These are phyloP conservation scores for Aotearoamyces nothofagi DNA, from an alignment of 2,329 filamentous ascomycete species.

Conservation along the genomic window DNA sequence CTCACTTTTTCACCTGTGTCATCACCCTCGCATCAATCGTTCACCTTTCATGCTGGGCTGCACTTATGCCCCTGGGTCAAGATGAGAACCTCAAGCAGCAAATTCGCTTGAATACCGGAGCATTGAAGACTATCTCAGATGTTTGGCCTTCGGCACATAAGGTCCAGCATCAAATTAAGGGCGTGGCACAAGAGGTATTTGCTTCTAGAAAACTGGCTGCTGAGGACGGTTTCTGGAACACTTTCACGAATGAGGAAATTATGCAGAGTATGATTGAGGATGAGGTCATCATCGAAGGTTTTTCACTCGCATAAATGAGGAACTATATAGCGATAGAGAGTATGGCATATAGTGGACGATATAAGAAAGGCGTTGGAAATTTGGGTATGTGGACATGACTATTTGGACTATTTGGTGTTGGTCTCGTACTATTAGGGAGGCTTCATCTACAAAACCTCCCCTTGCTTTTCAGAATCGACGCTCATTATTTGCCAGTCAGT, in stretches of 20 bases:
- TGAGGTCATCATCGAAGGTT: slow-evolving; percentile 13
- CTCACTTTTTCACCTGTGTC: slow-evolving; percentile 72
- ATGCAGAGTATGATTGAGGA: slow-evolving; percentile 17
- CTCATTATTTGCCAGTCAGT: too few species aligned
- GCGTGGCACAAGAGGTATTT: slow-evolving; percentile 63
- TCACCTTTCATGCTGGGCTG: slow-evolving; percentile 64
- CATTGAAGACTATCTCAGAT: slow-evolving; percentile 14
- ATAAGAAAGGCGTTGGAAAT: too few species aligned
- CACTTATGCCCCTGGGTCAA: slow-evolving; percentile 20
- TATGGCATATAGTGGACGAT: too few species aligned
- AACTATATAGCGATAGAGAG: too few species aligned
- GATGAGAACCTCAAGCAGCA: slow-evolving; percentile 57
- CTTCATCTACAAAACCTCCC: too few species aligned
- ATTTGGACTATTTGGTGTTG: too few species aligned
- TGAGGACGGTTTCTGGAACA: slow-evolving; percentile 15
- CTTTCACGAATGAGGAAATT: slow-evolving; percentile 16
- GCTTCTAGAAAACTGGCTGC: slow-evolving; percentile 15
- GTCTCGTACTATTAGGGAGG: too few species aligned
- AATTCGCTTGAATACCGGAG: slow-evolving; percentile 53
- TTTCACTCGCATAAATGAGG: too few species aligned
- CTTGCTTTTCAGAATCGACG: too few species aligned
- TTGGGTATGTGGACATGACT: too few species aligned
- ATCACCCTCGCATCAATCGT: slow-evolving; percentile 68
- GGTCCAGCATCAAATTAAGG: slow-evolving; percentile 62
- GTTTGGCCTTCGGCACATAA: slow-evolving; percentile 27